A percentile compares a stretch with the other conserved stretches of the same genome.
Evolutionary conservation across 2,329 filamentous ascomycete genomes (phyloP).

Genomic region (Claviceps pusilla): DNA sequence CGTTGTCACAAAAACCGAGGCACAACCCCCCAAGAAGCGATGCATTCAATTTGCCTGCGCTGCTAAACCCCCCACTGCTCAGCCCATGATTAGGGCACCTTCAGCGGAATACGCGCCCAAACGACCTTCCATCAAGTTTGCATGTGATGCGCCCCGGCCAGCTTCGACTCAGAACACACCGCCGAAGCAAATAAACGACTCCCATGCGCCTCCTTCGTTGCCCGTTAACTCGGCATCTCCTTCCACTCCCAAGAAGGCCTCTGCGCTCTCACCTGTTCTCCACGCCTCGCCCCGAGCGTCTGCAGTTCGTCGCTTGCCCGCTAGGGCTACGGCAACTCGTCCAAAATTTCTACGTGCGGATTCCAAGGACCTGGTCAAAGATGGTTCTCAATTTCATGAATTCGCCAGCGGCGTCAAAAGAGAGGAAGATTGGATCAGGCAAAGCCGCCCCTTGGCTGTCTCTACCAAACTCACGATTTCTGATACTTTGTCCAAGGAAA

Average conservation of each 20-base stretch:
- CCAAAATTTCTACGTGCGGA: slow-evolving; percentile 37
- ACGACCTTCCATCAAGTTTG: slow-evolving; percentile 60
- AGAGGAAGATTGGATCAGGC: slow-evolving; percentile 80
- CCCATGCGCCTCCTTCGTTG: slow-evolving; percentile 4
- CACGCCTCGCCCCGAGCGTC: slow-evolving; percentile 11
- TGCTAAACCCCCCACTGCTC: slow-evolving; percentile 33
- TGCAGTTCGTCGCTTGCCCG: slow-evolving; percentile 8
- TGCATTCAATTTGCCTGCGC: slow-evolving; percentile 88
- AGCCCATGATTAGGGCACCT: slow-evolving; percentile 18
- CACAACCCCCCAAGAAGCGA: slow-evolving; percentile 54
- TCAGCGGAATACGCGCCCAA: slow-evolving; percentile 27
- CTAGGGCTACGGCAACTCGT: slow-evolving; percentile 12
- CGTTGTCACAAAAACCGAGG: slow-evolving; percentile 10
- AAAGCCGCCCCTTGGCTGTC: slow-evolving; percentile 49
- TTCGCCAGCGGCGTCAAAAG: slow-evolving; percentile 72
- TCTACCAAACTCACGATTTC: slow-evolving; percentile 67
- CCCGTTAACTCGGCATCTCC: slow-evolving; percentile 13
- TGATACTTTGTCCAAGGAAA: slow-evolving; percentile 83
- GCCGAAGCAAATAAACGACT: slow-evolving; percentile 12
- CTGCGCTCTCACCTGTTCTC: slow-evolving; percentile 10
- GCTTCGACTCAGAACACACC: slow-evolving; percentile 25
- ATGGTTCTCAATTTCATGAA: slow-evolving; percentile 64
- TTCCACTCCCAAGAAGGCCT: slow-evolving; percentile 18
- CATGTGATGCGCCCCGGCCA: slow-evolving; percentile 41
- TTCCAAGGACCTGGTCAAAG: slow-evolving; percentile 34